Percentiles rank a stretch among this genome's conserved stretches.
Evolutionary conservation across 2,329 filamentous ascomycete genomes (phyloP).

Genomic region (Cryphonectria carpinicola): DNA sequence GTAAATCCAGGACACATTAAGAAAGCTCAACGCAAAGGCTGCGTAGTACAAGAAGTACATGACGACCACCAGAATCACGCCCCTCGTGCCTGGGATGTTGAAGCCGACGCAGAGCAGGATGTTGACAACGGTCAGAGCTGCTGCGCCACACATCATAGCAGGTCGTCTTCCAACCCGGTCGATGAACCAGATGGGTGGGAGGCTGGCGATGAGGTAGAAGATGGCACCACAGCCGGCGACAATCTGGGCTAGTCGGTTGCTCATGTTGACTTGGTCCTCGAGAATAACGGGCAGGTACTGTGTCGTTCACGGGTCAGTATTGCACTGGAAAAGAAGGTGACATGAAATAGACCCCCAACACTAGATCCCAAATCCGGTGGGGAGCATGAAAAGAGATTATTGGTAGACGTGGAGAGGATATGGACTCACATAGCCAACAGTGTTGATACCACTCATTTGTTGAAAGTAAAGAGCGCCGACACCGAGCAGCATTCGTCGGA

Average conservation of each 20-base stretch:
- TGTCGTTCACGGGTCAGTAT: background rate
- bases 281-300: slow-evolving; percentile 24
- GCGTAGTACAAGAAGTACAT: slow-evolving; percentile 28
- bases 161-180: slow-evolving; percentile 16
- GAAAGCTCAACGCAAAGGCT: slow-evolving; percentile 23
- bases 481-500: slow-evolving; percentile 21
- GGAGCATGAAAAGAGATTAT: background rate
- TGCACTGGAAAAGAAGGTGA: background rate
- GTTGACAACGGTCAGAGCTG: slow-evolving; percentile 9
- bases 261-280: slow-evolving; percentile 19
- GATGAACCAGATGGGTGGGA: slow-evolving; percentile 22
- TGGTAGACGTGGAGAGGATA: background rate
- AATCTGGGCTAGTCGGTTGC: slow-evolving; percentile 10
- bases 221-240: slow-evolving; percentile 16
- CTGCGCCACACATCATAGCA: slow-evolving; percentile 19
- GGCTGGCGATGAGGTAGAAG: slow-evolving; percentile 18
- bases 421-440: slow-evolving; percentile 8
- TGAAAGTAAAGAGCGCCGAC: slow-evolving; percentile 19
- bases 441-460: slow-evolving; percentile 20
- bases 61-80: slow-evolving; percentile 12
- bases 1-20: slow-evolving; percentile 26
- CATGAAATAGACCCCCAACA: background rate
- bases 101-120: slow-evolving; percentile 20
- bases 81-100: slow-evolving; percentile 12
- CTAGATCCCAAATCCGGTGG: background rate